Evolutionary conservation across 139 green algal species (phyloP).

Genomic region (Chlamydomonas asymmetrica): DNA sequence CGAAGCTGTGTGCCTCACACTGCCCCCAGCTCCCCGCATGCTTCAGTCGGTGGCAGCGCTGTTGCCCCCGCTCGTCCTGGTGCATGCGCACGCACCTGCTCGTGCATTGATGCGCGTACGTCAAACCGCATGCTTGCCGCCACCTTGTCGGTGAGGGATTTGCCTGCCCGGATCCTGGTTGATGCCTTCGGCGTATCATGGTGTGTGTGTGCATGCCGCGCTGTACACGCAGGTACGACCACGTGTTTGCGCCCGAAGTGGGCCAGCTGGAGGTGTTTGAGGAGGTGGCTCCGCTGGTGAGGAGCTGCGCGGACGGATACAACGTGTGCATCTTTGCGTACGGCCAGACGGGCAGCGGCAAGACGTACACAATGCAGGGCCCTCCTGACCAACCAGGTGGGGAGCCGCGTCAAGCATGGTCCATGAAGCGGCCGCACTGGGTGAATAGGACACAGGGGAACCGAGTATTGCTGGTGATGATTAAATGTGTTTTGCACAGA

Average conservation of each 20-base stretch:
- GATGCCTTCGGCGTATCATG: no score
- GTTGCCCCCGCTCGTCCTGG: no score
- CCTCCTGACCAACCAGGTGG: slow-evolving; percentile 34
- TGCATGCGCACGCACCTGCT: no score
- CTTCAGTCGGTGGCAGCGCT: no score
- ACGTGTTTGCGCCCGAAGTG: slow-evolving; percentile 44
- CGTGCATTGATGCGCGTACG: no score
- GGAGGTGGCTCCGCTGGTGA: slow-evolving; percentile 60
- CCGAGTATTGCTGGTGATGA: no score
- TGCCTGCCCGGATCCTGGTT: no score
- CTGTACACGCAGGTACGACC: slow-evolving; percentile 49
- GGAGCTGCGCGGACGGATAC: slow-evolving; percentile 49
- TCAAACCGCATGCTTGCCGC: no score
- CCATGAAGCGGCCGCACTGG: no score
- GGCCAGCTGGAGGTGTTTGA: slow-evolving; percentile 45
- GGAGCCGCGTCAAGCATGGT: not conserved
- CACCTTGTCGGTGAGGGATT: no score
- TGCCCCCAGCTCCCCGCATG: not conserved
- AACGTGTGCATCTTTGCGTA: slow-evolving; percentile 88
- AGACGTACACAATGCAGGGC: slow-evolving; percentile 84
- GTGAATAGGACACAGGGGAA: no score
- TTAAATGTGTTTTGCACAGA: no score
- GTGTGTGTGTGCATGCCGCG: not conserved
- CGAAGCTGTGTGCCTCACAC: not conserved
- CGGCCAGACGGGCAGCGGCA: slow-evolving; percentile 80